phyloP scores from a whole-genome alignment of 73 alveolate species.

The Diophrys appendiculata region DNA sequence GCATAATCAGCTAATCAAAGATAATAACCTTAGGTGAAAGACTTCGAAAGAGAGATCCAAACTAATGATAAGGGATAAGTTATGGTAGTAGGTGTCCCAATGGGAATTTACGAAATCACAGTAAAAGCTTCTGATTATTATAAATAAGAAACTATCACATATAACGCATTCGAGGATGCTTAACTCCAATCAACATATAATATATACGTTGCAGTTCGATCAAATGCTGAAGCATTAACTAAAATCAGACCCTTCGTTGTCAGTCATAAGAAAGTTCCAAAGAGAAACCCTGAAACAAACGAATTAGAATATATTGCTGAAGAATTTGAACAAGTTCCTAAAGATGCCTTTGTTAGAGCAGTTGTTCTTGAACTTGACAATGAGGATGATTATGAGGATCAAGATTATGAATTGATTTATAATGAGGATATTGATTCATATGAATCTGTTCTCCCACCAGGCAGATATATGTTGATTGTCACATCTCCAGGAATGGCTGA shows the following conservation, averaged over 20 bases:
- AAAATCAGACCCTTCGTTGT: too few relatives aligned
- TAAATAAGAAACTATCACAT: neutral
- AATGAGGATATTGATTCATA: neutral
- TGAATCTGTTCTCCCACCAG: slow-evolving; percentile 4
- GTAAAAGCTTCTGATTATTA: neutral
- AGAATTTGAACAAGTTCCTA: too few relatives aligned
- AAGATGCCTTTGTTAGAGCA: too few relatives aligned
- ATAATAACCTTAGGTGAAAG: neutral
- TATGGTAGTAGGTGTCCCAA: neutral
- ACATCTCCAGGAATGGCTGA: neutral
- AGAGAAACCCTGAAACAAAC: too few relatives aligned
- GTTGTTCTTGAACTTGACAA: too few relatives aligned
- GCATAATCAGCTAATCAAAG: neutral
- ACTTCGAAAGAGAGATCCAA: neutral
- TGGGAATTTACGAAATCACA: neutral
- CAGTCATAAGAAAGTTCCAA: too few relatives aligned
- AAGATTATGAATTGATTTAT: neutral
- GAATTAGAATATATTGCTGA: too few relatives aligned
- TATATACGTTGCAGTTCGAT: too few relatives aligned
- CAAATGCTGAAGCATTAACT: too few relatives aligned
- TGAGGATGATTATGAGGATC: neutral
- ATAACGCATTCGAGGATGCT: too few relatives aligned
- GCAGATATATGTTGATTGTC: neutral
- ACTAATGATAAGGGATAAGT: neutral
- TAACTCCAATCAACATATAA: too few relatives aligned